Conservation (phyloP, 257 asterid species). For the Leonotis leonurus region DNA sequence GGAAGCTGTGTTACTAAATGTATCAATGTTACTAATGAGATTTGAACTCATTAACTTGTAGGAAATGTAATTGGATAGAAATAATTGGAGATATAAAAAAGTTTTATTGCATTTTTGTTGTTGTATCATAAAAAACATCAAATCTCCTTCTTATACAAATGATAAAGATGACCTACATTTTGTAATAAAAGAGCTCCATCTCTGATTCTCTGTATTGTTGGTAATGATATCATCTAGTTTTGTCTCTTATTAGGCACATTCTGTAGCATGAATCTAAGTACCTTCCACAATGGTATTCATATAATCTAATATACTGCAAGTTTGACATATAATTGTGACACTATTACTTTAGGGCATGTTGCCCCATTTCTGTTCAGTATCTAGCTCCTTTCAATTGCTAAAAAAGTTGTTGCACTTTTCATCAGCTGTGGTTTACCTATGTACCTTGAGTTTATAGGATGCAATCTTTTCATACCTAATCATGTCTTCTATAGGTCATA, state of each 20-base stretch:
- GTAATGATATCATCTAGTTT: conserved; percentile 14
- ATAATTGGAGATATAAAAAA: too few relatives aligned
- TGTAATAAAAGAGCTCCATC: conserved; percentile 19
- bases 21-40: too few relatives aligned
- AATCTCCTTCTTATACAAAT: too few relatives aligned
- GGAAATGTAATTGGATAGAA: too few relatives aligned
- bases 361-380: background rate
- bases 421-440: background rate
- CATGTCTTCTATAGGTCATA: too few relatives aligned
- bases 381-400: background rate
- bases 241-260: background rate
- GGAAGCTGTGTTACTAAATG: too few relatives aligned
- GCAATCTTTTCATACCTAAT: background rate
- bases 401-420: too few relatives aligned
- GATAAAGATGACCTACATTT: background rate
- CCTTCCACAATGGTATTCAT: too few relatives aligned
- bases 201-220: conserved; percentile 1
- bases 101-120: too few relatives aligned
- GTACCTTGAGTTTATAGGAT: background rate
- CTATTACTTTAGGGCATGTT: background rate
- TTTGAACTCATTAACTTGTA: too few relatives aligned
- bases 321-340: background rate
- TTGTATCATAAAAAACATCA: too few relatives aligned
- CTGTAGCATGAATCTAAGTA: background rate
- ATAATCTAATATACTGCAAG: background rate